These are phyloP conservation scores for Candida buenavistaensis DNA, from an alignment of 1,139 yeast species.

Conservation along the genomic window DNA sequence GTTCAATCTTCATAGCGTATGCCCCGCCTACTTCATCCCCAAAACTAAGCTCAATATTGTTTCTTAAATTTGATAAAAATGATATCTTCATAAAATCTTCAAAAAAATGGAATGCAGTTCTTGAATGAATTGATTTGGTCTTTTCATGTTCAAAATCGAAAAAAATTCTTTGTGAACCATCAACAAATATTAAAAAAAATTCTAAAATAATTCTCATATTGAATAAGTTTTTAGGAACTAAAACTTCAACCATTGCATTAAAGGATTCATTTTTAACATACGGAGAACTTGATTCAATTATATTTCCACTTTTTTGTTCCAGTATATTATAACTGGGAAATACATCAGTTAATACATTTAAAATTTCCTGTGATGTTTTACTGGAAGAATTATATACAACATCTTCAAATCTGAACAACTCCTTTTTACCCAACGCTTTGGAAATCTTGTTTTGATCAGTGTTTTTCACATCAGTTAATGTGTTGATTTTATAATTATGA, in stretches of 20 bases:
- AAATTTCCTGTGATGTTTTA: conserved; percentile 44
- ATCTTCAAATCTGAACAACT: conserved; percentile 51
- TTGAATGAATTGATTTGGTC: conserved; percentile 18
- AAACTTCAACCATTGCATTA: conserved; percentile 57
- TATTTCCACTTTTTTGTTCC: conserved; percentile 14
- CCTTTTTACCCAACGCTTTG: conserved; percentile 14
- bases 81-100: conserved; percentile 61
- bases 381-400: conserved; percentile 36
- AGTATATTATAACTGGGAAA: conserved; percentile 61
- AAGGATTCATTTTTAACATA: conserved; percentile 60
- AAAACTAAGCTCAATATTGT: conserved; percentile 45
- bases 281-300: conserved; percentile 33
- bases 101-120: conserved; percentile 49
- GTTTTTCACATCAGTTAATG: conserved; percentile 3
- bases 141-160: conserved; percentile 16
- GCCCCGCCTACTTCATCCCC: conserved; percentile 29
- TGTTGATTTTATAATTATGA: conserved; percentile 1
- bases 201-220: conserved; percentile 77
- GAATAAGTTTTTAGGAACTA: conserved; percentile 75
- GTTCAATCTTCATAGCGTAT: conserved; percentile 11
- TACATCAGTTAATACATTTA: conserved; percentile 50
- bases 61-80: conserved; percentile 66
- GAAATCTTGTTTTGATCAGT: conserved; percentile 11
- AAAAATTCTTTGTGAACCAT: conserved; percentile 43
- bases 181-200: conserved; percentile 56